phyloP scores from a whole-genome alignment of 495 filamentous ascomycete species.

The Podospora pseudoanserina region DNA sequence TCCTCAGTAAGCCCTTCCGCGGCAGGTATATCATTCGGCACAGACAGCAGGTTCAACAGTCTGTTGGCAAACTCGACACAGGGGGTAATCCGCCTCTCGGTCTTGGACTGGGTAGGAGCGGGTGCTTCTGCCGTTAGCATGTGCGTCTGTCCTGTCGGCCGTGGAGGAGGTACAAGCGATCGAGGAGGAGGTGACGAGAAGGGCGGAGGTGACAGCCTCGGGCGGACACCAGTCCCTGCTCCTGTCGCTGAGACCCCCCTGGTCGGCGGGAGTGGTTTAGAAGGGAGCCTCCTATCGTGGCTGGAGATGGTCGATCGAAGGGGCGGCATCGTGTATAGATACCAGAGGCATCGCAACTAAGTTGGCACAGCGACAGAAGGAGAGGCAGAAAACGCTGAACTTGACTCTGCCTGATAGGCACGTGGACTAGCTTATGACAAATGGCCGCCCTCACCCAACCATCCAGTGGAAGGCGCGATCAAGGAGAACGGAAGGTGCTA shows the following conservation, averaged over 20 bases:
- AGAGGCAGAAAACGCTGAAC: background rate
- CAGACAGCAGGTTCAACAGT: conserved; percentile 24
- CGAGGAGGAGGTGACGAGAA: background rate
- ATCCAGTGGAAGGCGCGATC: background rate
- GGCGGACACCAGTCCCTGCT: background rate
- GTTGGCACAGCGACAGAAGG: background rate
- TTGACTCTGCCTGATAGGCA: background rate
- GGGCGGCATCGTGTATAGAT: background rate
- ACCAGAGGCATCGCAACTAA: background rate
- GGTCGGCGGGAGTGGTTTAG: background rate
- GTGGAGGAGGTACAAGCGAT: background rate
- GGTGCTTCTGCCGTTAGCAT: background rate
- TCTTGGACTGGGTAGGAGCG: background rate
- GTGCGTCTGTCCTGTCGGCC: background rate
- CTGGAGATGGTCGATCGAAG: background rate
- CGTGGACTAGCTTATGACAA: background rate
- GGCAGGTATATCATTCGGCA: conserved; percentile 17
- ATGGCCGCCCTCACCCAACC: background rate
- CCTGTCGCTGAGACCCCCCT: background rate
- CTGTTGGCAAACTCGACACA: conserved; percentile 22
- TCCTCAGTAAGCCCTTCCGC: conserved; percentile 34
- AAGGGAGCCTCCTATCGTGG: background rate
- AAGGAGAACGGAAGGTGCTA: background rate
- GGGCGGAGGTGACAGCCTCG: background rate
- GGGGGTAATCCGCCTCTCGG: background rate